These are phyloP conservation scores for Arabidopsis suecica DNA, from an alignment of 345 rosid genomes.

Conservation along the genomic window DNA sequence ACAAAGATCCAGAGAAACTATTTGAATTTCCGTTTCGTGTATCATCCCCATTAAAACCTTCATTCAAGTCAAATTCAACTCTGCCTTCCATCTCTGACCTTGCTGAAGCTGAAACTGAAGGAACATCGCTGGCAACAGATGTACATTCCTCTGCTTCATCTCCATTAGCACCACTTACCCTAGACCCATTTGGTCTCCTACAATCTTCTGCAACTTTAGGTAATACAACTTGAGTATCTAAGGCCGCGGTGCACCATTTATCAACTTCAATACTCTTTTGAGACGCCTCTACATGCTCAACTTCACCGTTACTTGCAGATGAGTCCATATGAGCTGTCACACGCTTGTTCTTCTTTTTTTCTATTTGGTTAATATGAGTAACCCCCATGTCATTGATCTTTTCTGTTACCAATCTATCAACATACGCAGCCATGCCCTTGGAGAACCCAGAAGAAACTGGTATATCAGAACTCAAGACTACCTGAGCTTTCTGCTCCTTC, in stretches of 20 bases:
- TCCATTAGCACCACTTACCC: conserved; percentile 45
- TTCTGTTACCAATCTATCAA: conserved; percentile 50
- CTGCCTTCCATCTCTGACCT: conserved; percentile 58
- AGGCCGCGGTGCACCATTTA: too few species aligned
- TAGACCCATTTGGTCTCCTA: conserved; percentile 48
- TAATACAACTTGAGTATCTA: too few species aligned
- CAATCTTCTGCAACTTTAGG: conserved; percentile 45
- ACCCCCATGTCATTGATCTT: conserved; percentile 45
- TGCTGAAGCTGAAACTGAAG: conserved; percentile 46
- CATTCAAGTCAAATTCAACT: conserved; percentile 86
- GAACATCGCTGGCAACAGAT: conserved; percentile 46
- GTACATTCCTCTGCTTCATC: conserved; percentile 58
- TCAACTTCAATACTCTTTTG: conserved; percentile 32
- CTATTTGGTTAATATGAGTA: conserved; percentile 33
- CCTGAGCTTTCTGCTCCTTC: too few species aligned
- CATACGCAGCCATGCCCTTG: conserved; percentile 23
- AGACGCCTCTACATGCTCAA: conserved; percentile 41
- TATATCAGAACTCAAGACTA: neutral
- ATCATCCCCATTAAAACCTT: conserved; percentile 76
- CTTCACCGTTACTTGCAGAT: conserved; percentile 37
- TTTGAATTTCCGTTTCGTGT: conserved; percentile 52
- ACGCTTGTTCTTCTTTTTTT: conserved; percentile 42
- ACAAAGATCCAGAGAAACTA: conserved; percentile 48
- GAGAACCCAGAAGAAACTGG: conserved; percentile 25
- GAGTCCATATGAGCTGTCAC: conserved; percentile 33